phyloP scores from a whole-genome alignment of 805 yeast species.

The Barnettozyma populi region DNA sequence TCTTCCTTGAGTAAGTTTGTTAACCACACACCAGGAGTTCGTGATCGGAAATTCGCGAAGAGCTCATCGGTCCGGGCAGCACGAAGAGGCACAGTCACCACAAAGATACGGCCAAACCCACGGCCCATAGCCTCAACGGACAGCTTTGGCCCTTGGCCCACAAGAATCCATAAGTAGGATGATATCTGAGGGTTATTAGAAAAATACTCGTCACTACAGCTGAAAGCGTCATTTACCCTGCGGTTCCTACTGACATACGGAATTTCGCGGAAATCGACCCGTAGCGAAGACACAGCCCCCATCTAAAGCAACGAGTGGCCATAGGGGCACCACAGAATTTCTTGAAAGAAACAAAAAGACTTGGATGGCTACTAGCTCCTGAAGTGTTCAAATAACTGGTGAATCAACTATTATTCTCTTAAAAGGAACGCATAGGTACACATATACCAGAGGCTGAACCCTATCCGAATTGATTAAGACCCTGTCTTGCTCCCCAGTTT shows the following conservation, averaged over 20 bases:
- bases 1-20: no score
- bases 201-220: no score
- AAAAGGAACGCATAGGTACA: no score
- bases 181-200: no score
- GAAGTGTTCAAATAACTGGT: no score
- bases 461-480: not conserved
- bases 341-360: not conserved
- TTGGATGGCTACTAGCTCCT: not conserved
- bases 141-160: no score
- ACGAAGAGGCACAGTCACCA: conserved; percentile 1
- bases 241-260: not conserved
- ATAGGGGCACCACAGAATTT: no score
- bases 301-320: not conserved
- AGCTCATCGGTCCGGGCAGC: conserved; percentile 8
- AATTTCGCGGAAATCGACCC: not conserved
- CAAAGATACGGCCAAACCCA: no score
- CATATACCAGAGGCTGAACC: not conserved
- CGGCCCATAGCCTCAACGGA: no score
- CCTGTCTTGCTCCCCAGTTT: not conserved
- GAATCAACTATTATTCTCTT: no score
- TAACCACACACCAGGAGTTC: no score
- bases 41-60: not conserved
- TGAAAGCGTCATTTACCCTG: not conserved
- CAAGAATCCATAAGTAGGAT: no score
- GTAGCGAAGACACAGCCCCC: not conserved